Base-by-base conservation (phyloP, 2,329 filamentous ascomycete species). In the Stagonosporopsis cucurbitacearum region DNA sequence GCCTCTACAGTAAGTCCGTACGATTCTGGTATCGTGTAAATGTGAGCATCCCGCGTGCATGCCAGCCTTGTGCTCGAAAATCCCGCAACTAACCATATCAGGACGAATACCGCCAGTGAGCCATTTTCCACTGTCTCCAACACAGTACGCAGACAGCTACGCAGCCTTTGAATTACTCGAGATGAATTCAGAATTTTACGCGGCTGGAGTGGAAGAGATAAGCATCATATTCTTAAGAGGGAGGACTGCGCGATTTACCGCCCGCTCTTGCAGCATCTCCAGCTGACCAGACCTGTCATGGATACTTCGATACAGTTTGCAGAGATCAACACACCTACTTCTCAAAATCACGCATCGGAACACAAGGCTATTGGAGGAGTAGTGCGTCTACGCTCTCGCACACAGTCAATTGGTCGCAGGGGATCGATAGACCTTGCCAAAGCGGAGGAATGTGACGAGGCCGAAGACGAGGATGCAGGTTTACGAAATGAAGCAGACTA, bases 391-490 rank as follows among this genome's bases (percentile, higher is more conserved):
- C 43, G 50, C n/a, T 54, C 50, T 23, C 43, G 50, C 20, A 37
- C 43, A 15, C 50, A 54, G n/a, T 41, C 50, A 3, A 17, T 41
- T 22, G 17, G 43, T 23, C 35, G n/a, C 43, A 54, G 41, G 11
- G 37, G 47, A 30, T 54, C 50, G 13, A 23, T 54, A 48, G 50
- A 54, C 20, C 39, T 42, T 11, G 9, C 30, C 23, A 54, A 54
- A 33, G 6, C 37, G 7, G 37, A 28, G 2, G 37, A 48, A 15
- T 33, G 37, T 23, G 70, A 69, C 19, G 60, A 66, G 53, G 62
- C 62, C 19, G 63, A 69, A 56, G 67, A 70, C 35, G 69, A 73
- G 36, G 70, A 72, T 58, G 69, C 69, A n/a, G 70, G 70, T 8
- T 60, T 73, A 22, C 63, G 69, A 19, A 63, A 68, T 51, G 69